Evolutionary conservation across 495 filamentous ascomycete species (phyloP).

Genomic region (Parmelia sp.): DNA sequence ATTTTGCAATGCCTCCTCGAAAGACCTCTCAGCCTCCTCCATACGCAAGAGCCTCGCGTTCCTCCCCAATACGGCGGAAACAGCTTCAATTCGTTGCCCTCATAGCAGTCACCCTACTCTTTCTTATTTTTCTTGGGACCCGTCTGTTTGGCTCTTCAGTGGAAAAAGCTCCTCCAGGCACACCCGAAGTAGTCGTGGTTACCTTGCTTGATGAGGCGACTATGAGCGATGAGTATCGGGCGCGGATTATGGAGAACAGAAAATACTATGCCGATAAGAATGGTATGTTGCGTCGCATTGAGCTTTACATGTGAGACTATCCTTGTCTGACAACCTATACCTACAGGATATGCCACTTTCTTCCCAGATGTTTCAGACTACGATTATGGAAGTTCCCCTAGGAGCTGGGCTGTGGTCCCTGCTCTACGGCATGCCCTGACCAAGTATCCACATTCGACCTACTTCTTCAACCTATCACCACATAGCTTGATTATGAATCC

Average conservation of each 20-base stretch:
- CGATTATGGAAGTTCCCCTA: constrained; percentile 58
- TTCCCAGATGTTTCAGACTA: constrained; percentile 73
- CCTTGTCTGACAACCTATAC: constrained; percentile 15
- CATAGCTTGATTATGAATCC: constrained; percentile 90
- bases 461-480: constrained; percentile 78
- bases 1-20: constrained; percentile 83
- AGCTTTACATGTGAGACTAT: not conserved
- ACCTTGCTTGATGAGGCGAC: constrained; percentile 65
- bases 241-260: constrained; percentile 73
- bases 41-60: constrained; percentile 52
- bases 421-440: constrained; percentile 89
- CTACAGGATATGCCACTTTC: constrained; percentile 78
- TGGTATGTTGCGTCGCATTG: constrained; percentile 54
- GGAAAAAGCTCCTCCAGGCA: constrained; percentile 53
- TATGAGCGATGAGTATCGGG: constrained; percentile 56
- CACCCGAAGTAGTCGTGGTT: constrained; percentile 77
- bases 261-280: constrained; percentile 80
- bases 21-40: constrained; percentile 66
- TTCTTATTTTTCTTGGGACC: constrained; percentile 58
- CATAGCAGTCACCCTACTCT: constrained; percentile 48
- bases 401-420: constrained; percentile 72
- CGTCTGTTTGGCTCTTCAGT: constrained; percentile 36
- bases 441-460: constrained; percentile 61
- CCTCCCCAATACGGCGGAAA: constrained; percentile 57
- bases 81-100: constrained; percentile 59